Evolutionary conservation across 2,329 filamentous ascomycete genomes (phyloP).

Genomic region (Dactylellina leptospora): DNA sequence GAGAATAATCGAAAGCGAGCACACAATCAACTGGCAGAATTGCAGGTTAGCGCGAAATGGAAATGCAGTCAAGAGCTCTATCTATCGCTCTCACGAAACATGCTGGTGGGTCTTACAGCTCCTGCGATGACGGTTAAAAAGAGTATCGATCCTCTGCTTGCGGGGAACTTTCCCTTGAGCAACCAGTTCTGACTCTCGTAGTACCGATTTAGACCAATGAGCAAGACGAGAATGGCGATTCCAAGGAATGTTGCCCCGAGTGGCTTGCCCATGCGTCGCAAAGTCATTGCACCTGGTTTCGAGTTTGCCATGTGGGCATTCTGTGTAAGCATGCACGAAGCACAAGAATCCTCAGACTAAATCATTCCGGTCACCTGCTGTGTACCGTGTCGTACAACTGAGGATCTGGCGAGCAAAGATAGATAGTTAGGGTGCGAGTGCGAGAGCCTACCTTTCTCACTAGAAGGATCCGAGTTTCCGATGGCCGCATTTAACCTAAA

Average conservation of each 20-base stretch:
- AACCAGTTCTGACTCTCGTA: slow-evolving; percentile 82
- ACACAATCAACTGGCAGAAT: slow-evolving; percentile 40
- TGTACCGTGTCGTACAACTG: slow-evolving; percentile 57
- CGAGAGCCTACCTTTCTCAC: slow-evolving; percentile 52
- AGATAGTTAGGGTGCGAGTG: no score
- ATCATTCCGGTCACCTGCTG: slow-evolving; percentile 38
- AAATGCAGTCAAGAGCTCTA: no score
- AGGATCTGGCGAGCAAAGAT: no score
- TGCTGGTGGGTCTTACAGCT: slow-evolving; percentile 48
- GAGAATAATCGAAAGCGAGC: slow-evolving; percentile 41
- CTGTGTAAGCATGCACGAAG: slow-evolving; percentile 38
- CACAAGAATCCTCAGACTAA: slow-evolving; percentile 54
- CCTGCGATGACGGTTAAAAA: slow-evolving; percentile 72
- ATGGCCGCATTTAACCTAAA: slow-evolving; percentile 81
- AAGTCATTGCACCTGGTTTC: slow-evolving; percentile 59
- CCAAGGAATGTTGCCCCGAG: slow-evolving; percentile 79
- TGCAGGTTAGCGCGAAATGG: neutral
- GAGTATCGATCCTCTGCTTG: slow-evolving; percentile 77
- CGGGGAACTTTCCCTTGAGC: slow-evolving; percentile 80
- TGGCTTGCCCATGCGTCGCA: slow-evolving; percentile 75
- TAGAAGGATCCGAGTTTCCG: slow-evolving; percentile 55
- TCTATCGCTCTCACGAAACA: no score
- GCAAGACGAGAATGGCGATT: slow-evolving; percentile 77
- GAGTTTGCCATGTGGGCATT: slow-evolving; percentile 52
- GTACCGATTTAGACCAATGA: slow-evolving; percentile 78